phyloP scores from a whole-genome alignment of 192 early-diverging fungal genomes.

The Geranomyces variabilis region DNA sequence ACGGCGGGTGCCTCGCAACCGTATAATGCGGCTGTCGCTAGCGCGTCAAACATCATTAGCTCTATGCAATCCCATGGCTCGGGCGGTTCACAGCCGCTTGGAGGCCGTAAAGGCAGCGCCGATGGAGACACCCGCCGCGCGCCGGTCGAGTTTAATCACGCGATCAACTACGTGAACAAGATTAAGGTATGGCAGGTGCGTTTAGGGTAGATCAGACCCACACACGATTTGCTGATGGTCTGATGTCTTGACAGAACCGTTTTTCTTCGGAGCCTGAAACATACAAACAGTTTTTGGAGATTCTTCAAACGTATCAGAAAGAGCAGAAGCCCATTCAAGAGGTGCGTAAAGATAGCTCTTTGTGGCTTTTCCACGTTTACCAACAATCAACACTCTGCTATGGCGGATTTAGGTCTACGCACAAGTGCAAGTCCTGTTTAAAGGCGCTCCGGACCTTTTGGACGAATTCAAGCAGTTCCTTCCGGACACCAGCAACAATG shows the following conservation, averaged over 20 bases:
- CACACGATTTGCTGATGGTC: conserved; percentile 14
- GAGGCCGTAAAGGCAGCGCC: conserved; percentile 33
- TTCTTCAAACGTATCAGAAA: conserved; percentile 96
- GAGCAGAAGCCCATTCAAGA: conserved; percentile 96
- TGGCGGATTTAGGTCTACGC: conserved; percentile 76
- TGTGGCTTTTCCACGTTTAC: no score
- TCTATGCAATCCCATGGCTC: conserved; percentile 32
- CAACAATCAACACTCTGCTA: no score
- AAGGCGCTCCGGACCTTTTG: conserved; percentile 82
- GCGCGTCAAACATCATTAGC: conserved; percentile 37
- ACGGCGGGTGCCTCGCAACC: neutral
- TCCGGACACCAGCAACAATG: conserved; percentile 78
- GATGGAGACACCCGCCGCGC: conserved; percentile 23
- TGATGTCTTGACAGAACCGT: conserved; percentile 65
- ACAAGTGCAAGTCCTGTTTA: conserved; percentile 90
- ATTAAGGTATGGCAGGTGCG: conserved; percentile 76
- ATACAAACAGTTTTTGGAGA: conserved; percentile 97
- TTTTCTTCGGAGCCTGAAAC: conserved; percentile 91
- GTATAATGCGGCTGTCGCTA: conserved; percentile 26
- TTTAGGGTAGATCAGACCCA: neutral
- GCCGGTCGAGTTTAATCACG: conserved; percentile 96
- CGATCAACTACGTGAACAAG: conserved; percentile 99
- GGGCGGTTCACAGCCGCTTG: conserved; percentile 37
- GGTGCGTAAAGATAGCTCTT: conserved; percentile 39
- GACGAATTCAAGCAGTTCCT: conserved; percentile 99